Conservation (phyloP, 2,329 filamentous ascomycete species). For the Colletotrichum theobromicola region DNA sequence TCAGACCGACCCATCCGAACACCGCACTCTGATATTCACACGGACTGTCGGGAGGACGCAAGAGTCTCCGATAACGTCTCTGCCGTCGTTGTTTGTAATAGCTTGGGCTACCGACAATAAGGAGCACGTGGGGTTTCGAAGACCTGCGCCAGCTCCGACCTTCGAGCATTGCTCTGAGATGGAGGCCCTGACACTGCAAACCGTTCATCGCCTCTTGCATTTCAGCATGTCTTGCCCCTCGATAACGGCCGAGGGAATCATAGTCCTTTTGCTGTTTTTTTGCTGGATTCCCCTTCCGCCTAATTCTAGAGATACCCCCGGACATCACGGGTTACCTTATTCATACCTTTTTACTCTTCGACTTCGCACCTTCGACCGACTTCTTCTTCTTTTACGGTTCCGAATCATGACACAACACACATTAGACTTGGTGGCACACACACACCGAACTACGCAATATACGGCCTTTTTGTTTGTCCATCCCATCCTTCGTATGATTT, state of each 20-base stretch:
- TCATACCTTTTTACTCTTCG: background rate
- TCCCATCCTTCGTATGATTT: background rate
- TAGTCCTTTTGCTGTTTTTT: slow-evolving; percentile 11
- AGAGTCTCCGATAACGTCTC: background rate
- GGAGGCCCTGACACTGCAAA: background rate
- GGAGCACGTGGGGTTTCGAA: background rate
- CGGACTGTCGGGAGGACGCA: background rate
- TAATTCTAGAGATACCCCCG: slow-evolving; percentile 27
- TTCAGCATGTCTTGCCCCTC: background rate
- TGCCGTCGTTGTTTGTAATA: slow-evolving; percentile 1
- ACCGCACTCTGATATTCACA: background rate
- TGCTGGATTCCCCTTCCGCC: slow-evolving; percentile 11
- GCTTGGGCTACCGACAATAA: background rate
- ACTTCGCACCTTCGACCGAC: background rate
- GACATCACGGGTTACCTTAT: slow-evolving; percentile 13
- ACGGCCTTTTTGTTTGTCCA: slow-evolving; percentile 6
- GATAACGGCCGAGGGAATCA: background rate
- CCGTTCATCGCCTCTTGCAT: background rate
- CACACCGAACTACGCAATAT: slow-evolving; percentile 7
- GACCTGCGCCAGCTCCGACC: background rate
- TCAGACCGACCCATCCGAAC: background rate
- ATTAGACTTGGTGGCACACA: slow-evolving; percentile 9
- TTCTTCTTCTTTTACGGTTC: background rate
- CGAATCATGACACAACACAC: slow-evolving; percentile 18
- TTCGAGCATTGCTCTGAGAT: background rate